phyloP scores from a whole-genome alignment of 1,284 basidiomycete species.

The Ceratobasidium sp. region DNA sequence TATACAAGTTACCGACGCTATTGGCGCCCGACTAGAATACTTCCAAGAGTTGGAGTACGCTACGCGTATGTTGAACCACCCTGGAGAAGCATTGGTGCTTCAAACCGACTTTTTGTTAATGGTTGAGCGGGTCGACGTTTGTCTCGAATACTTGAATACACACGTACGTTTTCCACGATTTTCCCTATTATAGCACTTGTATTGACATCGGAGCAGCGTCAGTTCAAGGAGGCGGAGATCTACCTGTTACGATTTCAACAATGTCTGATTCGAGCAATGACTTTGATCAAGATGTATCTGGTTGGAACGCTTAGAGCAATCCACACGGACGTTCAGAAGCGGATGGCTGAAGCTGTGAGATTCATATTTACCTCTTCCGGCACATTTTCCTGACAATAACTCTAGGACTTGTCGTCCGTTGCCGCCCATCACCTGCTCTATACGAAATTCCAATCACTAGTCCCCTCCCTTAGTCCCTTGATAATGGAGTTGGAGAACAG shows the following conservation, averaged over 20 bases:
- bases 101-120: conserved; percentile 91
- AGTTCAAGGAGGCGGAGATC: conserved; percentile 90
- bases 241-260: conserved; percentile 95
- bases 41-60: conserved; percentile 93
- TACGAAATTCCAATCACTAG: conserved; percentile 83
- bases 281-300: conserved; percentile 94
- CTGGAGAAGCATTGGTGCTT: conserved; percentile 89
- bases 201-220: conserved; percentile 66
- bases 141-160: conserved; percentile 85
- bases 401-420: conserved; percentile 81
- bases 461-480: conserved; percentile 78
- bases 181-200: conserved; percentile 21
- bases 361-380: not conserved
- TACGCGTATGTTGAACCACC: conserved; percentile 90
- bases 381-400: conserved; percentile 20
- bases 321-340: conserved; percentile 77
- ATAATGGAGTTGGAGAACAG: conserved; percentile 87
- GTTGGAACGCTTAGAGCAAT: conserved; percentile 82
- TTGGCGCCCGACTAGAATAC: conserved; percentile 83
- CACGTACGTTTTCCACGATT: conserved; percentile 70
- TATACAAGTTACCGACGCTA: conserved; percentile 80
- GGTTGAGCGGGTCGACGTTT: conserved; percentile 92
- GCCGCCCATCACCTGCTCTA: conserved; percentile 88
- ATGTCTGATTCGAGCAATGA: conserved; percentile 96
- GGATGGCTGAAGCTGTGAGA: conserved; percentile 77